phyloP scores from a whole-genome alignment of 208 protist species.

The Trypanosoma lewisi region DNA sequence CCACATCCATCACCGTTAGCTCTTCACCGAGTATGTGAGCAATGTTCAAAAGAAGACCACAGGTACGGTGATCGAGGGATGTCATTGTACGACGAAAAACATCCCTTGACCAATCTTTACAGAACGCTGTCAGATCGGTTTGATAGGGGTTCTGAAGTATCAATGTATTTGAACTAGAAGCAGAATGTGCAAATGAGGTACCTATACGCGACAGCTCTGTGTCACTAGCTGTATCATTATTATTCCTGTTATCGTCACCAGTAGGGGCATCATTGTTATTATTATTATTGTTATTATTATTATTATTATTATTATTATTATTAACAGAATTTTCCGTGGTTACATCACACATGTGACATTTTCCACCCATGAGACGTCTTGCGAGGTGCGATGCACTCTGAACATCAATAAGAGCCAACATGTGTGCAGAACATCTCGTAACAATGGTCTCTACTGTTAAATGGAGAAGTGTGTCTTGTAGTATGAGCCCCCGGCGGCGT shows the following conservation, averaged over 20 bases:
- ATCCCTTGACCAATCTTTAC: conserved; percentile 54
- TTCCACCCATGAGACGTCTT: conserved; percentile 48
- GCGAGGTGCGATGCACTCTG: conserved; percentile 44
- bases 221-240: background rate
- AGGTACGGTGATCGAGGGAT: conserved; percentile 57
- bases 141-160: conserved; percentile 13
- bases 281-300: background rate
- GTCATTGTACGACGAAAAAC: conserved; percentile 49
- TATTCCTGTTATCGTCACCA: too few relatives aligned
- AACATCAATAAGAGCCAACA: conserved; percentile 35
- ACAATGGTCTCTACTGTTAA: conserved; percentile 36
- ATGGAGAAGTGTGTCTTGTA: conserved; percentile 25
- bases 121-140: conserved; percentile 13
- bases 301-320: too few relatives aligned
- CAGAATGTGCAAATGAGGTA: conserved; percentile 10
- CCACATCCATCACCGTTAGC: conserved; percentile 60
- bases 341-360: conserved; percentile 17
- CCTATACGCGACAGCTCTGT: conserved; percentile 9
- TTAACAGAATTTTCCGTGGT: conserved; percentile 3
- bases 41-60: conserved; percentile 46
- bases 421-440: conserved; percentile 39
- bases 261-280: too few relatives aligned
- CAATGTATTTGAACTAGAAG: conserved; percentile 1
- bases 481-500: conserved; percentile 41
- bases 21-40: conserved; percentile 39